Percentiles rank a stretch among this genome's conserved stretches.
Evolutionary conservation across 2,329 filamentous ascomycete genomes (phyloP).

Genomic region (Fusarium subglutinans): DNA sequence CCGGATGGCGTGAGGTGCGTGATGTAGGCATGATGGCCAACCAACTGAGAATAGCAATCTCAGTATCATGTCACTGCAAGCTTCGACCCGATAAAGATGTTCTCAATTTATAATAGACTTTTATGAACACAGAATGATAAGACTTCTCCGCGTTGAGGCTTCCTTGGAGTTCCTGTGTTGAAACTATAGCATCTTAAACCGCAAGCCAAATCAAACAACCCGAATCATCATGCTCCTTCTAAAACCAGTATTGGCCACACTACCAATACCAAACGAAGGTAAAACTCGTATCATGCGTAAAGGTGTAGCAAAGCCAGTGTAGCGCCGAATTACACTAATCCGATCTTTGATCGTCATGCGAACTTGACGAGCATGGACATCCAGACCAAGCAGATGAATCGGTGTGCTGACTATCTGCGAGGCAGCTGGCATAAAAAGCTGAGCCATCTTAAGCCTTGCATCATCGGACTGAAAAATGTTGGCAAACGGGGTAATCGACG

Average conservation of each 20-base stretch:
- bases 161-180: conserved; percentile 25
- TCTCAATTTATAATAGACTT: background rate
- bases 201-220: conserved; percentile 5
- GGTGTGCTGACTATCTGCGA: conserved; percentile 39
- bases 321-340: conserved; percentile 15
- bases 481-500: conserved; percentile 25
- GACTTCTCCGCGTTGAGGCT: conserved; percentile 28
- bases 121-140: background rate
- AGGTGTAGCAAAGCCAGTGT: conserved; percentile 34
- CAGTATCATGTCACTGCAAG: fast-evolving
- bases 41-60: background rate
- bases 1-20: fast-evolving
- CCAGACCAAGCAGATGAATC: conserved; percentile 38
- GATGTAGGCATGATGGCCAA: background rate
- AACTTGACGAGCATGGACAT: conserved; percentile 29
- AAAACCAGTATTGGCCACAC: conserved; percentile 38
- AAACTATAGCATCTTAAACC: conserved; percentile 11
- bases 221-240: conserved; percentile 31
- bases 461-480: conserved; percentile 35
- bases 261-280: conserved; percentile 37
- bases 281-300: conserved; percentile 36
- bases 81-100: background rate
- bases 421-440: conserved; percentile 35
- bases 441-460: conserved; percentile 37
- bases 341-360: conserved; percentile 31